Evolutionary conservation across 768 basidiomycete genomes (phyloP).

Genomic region (Suillus lakei): DNA sequence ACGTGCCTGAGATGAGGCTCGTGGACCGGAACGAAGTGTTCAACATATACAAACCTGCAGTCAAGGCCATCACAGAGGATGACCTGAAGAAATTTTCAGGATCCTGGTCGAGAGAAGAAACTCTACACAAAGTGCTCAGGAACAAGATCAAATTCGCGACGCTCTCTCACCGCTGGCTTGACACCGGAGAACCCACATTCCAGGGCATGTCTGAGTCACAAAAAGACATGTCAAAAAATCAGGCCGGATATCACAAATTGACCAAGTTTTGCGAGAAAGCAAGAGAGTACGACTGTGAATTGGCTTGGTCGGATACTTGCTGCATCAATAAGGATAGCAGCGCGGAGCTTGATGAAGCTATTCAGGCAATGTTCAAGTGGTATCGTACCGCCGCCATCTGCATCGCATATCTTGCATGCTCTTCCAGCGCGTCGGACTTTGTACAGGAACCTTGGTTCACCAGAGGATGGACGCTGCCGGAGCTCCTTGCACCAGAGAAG

Average conservation of each 20-base stretch:
- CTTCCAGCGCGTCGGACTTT: slow-evolving; percentile 16
- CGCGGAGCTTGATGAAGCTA: slow-evolving; percentile 34
- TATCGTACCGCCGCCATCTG: slow-evolving; percentile 28
- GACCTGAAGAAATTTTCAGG: slow-evolving; percentile 3
- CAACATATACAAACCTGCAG: not conserved
- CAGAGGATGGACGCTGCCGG: slow-evolving; percentile 26
- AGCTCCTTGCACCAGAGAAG: slow-evolving; percentile 16
- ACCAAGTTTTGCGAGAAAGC: slow-evolving; percentile 22
- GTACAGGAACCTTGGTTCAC: slow-evolving; percentile 26
- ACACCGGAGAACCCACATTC: slow-evolving; percentile 20
- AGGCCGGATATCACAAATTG: slow-evolving; percentile 22
- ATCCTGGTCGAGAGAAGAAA: not conserved
- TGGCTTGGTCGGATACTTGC: slow-evolving; percentile 29
- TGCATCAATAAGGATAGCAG: slow-evolving; percentile 31
- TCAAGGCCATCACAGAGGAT: slow-evolving; percentile 7
- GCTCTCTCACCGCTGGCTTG: slow-evolving; percentile 28
- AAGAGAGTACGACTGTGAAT: slow-evolving; percentile 21
- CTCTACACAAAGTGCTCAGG: not conserved
- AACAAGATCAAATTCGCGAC: slow-evolving; percentile 3
- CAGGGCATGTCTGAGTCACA: slow-evolving; percentile 11
- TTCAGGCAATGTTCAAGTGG: slow-evolving; percentile 35
- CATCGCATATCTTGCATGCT: slow-evolving; percentile 24
- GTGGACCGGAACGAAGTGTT: slow-evolving; percentile 14
- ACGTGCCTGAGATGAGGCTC: slow-evolving; percentile 21
- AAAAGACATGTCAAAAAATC: not conserved